Evolutionary conservation across 441 rosid genomes (phyloP), one percentile per base, ranked within the genome.

Genomic region (Monsonia emarginata): DNA sequence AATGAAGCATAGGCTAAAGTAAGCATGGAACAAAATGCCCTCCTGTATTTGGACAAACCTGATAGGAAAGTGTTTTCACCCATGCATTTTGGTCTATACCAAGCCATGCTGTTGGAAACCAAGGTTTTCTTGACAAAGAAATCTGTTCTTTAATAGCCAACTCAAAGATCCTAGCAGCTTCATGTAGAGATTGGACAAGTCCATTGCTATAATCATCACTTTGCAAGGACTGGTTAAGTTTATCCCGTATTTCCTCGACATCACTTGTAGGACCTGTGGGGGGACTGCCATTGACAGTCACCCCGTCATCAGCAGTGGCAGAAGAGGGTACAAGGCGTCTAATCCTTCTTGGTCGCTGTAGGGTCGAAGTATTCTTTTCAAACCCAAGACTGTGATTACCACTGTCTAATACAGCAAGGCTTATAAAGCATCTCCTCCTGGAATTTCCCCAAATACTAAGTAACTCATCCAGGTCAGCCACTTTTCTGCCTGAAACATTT

Each of bases 21-120:
- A 54, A 8, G 26, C 58, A 52, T 2, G 26, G 58, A 5, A 22
- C 36, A 52, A 52, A 52, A 52, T 21, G 25, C 21, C 26, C 2
- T 52, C 52, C 3, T 2, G 11, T 38, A 24, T 68, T 66, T 72
- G 13, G 38, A 76, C 70, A 67, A 34, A 95, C 99, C 97, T 91
- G 97, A 79, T 95, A 95, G 68, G 97, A 86, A 57, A 95, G 84
- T 9, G 90, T 84, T 78, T 89, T 95, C 76, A 91, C 79, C 97
- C 97, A 95, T 5, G 96, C 85, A 62, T 85, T 89, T 76, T 80
- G 81, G 72, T 95, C 97, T 26, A 81, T 79, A 65, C 97, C 97
- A 64, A 91, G 84, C 97, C 96, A 91, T 30, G 91, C 86, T 14
- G 86, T 82, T 61, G 99, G 82, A 74, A 95, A 85, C 99, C 97